Evolutionary conservation across 495 filamentous ascomycete species (phyloP).

Genomic region (Penicillium taxi): DNA sequence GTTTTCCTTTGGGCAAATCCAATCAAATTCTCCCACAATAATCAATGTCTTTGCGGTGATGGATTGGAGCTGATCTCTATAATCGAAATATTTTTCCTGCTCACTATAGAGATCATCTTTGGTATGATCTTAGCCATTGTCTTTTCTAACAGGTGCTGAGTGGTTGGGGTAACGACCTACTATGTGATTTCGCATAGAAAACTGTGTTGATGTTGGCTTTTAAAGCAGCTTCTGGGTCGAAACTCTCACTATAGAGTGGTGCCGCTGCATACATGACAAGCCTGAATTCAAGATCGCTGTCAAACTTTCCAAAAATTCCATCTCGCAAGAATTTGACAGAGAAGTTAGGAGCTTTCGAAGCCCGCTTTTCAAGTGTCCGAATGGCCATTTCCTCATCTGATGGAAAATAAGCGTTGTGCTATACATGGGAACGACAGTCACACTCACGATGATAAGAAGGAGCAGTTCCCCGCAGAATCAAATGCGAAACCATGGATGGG

Average conservation of each 20-base stretch:
- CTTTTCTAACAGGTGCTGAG: no score
- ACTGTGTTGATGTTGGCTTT: neutral
- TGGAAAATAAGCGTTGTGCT: neutral
- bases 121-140: neutral
- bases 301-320: slow-evolving; percentile 9
- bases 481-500: slow-evolving; percentile 1
- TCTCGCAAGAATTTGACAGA: slow-evolving; percentile 7
- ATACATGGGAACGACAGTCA: neutral
- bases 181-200: slow-evolving; percentile 3
- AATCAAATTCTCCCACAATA: slow-evolving; percentile 6
- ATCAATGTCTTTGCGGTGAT: slow-evolving; percentile 8
- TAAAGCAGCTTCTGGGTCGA: neutral
- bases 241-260: neutral
- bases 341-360: slow-evolving; percentile 2
- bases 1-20: neutral
- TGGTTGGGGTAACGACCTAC: neutral
- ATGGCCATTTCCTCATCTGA: slow-evolving; percentile 3
- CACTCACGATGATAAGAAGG: slow-evolving; percentile 6
- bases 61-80: slow-evolving; percentile 3
- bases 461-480: slow-evolving; percentile 7
- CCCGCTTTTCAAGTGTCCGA: slow-evolving; percentile 2
- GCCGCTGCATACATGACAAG: slow-evolving; percentile 7
- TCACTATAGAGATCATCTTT: slow-evolving; percentile 6
- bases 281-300: slow-evolving; percentile 9
- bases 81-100: slow-evolving; percentile 9